phyloP scores from a whole-genome alignment of 2,329 filamentous ascomycete genomes.

The Sarocladium kiliense region DNA sequence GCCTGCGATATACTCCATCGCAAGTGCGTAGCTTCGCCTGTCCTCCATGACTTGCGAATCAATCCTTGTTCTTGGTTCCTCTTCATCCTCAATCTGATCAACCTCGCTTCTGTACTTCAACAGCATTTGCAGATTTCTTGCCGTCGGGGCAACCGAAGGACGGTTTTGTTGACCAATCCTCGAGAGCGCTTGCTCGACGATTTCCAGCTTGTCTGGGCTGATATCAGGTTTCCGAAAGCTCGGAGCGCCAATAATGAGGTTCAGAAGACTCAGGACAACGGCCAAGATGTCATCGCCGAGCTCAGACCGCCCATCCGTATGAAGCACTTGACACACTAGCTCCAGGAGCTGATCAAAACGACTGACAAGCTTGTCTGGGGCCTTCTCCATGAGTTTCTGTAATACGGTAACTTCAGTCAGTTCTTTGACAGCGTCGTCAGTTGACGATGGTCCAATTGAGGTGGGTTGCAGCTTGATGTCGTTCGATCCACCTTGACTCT shows the following conservation, averaged over 20 bases:
- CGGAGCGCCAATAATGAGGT: conserved; percentile 53
- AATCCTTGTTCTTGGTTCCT: neutral
- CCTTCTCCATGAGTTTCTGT: conserved; percentile 58
- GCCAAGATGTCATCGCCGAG: conserved; percentile 43
- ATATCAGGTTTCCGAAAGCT: conserved; percentile 47
- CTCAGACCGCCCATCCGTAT: conserved; percentile 34
- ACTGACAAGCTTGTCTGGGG: conserved; percentile 58
- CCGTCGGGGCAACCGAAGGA: conserved; percentile 44
- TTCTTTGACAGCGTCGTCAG: conserved; percentile 29
- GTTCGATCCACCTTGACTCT: conserved; percentile 25
- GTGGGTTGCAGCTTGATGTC: neutral
- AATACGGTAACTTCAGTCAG: conserved; percentile 58
- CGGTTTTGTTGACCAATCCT: conserved; percentile 32
- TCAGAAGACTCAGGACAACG: conserved; percentile 56
- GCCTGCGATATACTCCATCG: conserved; percentile 58
- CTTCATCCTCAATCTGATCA: conserved; percentile 34
- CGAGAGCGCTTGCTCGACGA: conserved; percentile 45
- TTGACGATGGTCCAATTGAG: neutral
- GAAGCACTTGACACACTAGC: conserved; percentile 56
- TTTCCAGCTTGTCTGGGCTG: conserved; percentile 33
- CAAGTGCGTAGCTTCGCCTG: conserved; percentile 55
- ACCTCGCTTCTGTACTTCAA: conserved; percentile 51
- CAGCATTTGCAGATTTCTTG: conserved; percentile 50
- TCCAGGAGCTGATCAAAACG: conserved; percentile 61
- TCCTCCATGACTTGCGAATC: conserved; percentile 41